Evolutionary conservation across 257 asterid genomes (phyloP).

Genomic region (Nyctanthes arbortristis): DNA sequence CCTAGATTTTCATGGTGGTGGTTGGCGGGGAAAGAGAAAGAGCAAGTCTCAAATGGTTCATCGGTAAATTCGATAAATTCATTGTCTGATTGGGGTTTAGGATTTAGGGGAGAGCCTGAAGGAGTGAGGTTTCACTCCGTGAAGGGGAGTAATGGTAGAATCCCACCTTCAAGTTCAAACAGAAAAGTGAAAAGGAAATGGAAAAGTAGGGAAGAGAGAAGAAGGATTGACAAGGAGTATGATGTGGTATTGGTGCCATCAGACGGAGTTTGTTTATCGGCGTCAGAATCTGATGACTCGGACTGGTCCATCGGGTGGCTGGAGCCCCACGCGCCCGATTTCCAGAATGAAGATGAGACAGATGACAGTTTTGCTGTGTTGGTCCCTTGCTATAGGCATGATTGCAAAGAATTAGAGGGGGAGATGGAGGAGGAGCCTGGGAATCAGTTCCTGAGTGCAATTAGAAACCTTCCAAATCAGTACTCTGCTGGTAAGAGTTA

Average conservation of each 20-base stretch:
- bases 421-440: conserved; percentile 33
- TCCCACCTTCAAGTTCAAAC: conserved; percentile 48
- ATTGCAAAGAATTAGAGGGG: conserved; percentile 35
- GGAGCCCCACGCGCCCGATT: conserved; percentile 87
- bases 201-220: conserved; percentile 81
- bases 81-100: conserved; percentile 63
- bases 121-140: conserved; percentile 52
- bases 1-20: conserved; percentile 72
- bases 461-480: conserved; percentile 51
- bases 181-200: conserved; percentile 71
- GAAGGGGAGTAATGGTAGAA: conserved; percentile 44
- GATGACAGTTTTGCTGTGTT: conserved; percentile 86
- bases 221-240: conserved; percentile 63
- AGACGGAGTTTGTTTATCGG: conserved; percentile 83
- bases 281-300: conserved; percentile 85
- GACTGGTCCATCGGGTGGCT: conserved; percentile 99
- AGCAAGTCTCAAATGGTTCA: conserved; percentile 59
- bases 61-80: conserved; percentile 56
- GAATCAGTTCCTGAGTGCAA: conserved; percentile 49
- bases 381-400: conserved; percentile 89
- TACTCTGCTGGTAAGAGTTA: conserved; percentile 60
- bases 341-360: conserved; percentile 75
- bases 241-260: conserved; percentile 88
- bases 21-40: conserved; percentile 78
- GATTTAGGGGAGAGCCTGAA: conserved; percentile 60